A percentile compares a stretch with the other conserved stretches of the same genome.
Conservation (phyloP, 176 grass and related monocot species). For the Poa pratensis region DNA sequence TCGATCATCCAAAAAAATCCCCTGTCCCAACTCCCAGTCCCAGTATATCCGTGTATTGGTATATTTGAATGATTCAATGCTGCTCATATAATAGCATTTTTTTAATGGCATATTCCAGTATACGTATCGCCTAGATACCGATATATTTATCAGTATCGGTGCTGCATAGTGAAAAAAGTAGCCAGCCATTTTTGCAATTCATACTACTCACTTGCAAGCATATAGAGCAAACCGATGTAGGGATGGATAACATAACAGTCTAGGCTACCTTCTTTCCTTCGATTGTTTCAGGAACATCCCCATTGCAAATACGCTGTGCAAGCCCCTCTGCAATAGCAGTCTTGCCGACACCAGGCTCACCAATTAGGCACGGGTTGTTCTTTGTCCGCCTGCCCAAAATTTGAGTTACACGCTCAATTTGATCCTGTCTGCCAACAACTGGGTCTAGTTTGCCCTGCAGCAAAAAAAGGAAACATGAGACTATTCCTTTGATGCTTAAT, state of each 20-base stretch:
- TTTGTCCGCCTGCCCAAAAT: slow-evolving; percentile 95
- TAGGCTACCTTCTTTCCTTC: slow-evolving; percentile 90
- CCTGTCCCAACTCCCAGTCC: neutral
- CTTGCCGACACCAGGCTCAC: slow-evolving; percentile 97
- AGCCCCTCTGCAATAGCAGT: slow-evolving; percentile 95
- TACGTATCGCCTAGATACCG: neutral
- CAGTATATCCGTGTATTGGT: neutral
- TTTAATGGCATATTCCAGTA: neutral
- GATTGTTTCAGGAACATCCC: slow-evolving; percentile 98
- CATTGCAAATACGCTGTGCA: slow-evolving; percentile 88
- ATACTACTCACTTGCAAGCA: slow-evolving; percentile 25
- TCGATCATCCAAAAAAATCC: neutral
- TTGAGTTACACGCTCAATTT: slow-evolving; percentile 97
- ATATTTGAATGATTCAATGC: neutral
- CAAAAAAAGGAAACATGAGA: slow-evolving; percentile 21
- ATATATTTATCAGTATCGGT: neutral
- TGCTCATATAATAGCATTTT: neutral
- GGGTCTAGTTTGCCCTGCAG: slow-evolving; percentile 95
- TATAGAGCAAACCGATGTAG: neutral
- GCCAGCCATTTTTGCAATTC: neutral
- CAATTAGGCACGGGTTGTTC: slow-evolving; percentile 96
- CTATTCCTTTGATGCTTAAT: neutral
- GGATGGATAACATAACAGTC: slow-evolving; percentile 1
- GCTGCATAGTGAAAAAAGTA: neutral
- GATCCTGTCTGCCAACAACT: slow-evolving; percentile 81